Conservation (phyloP, 2,329 filamentous ascomycete genomes). For the Botrytis medusae region DNA sequence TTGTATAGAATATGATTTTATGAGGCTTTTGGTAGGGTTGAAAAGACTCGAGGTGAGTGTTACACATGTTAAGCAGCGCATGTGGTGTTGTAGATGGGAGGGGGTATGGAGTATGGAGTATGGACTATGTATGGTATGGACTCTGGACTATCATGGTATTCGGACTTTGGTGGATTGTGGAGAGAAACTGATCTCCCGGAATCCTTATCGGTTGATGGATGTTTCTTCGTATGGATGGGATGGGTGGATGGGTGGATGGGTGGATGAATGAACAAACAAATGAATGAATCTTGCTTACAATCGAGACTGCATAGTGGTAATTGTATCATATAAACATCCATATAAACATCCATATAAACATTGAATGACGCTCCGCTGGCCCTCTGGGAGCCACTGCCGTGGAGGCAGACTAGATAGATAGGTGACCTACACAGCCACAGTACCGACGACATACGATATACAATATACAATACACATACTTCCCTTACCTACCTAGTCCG, state of each 20-base stretch:
- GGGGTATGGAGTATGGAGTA: background rate
- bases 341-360: no score
- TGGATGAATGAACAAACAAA: background rate
- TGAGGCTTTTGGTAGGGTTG: background rate
- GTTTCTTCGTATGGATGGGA: no score
- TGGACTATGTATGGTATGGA: no score
- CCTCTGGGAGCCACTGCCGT: no score
- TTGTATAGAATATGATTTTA: background rate
- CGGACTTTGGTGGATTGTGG: background rate
- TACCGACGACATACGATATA: background rate
- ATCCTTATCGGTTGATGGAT: background rate
- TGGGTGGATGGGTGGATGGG: no score
- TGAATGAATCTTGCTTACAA: no score
- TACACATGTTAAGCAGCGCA: background rate
- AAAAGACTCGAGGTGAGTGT: background rate
- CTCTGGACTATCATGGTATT: background rate
- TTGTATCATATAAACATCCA: background rate
- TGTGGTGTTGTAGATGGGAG: background rate
- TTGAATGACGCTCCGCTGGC: no score
- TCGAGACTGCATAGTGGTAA: no score
- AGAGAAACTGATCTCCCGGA: slow-evolving; percentile 9
- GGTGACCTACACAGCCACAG: background rate
- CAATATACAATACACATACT: no score
- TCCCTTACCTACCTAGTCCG: background rate
- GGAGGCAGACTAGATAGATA: no score